Evolutionary conservation across 106 monocot species (phyloP).

Genomic region (Hemerocallis citrina): DNA sequence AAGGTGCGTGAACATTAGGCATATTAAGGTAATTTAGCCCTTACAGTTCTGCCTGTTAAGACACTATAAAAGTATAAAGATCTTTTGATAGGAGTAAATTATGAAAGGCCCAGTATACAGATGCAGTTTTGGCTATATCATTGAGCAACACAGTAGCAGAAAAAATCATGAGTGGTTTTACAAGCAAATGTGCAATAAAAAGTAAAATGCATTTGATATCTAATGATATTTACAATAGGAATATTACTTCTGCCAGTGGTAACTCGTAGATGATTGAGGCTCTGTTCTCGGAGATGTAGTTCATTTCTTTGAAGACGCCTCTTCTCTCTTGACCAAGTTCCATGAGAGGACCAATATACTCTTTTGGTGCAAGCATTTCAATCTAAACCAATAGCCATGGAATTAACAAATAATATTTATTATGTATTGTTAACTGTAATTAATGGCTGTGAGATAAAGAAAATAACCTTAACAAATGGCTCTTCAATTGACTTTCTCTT

Average conservation of each 20-base stretch:
- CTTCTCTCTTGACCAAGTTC: constrained; percentile 98
- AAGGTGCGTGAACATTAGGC: no score
- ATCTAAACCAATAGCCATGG: constrained; percentile 39
- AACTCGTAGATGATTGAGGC: constrained; percentile 78
- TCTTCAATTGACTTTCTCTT: constrained; percentile 84
- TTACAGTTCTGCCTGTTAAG: no score
- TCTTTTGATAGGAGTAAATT: no score
- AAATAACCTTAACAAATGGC: constrained; percentile 82
- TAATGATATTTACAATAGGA: background rate
- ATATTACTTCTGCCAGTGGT: constrained; percentile 80
- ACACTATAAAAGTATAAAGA: no score
- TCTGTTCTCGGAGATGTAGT: constrained; percentile 78
- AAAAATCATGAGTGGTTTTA: background rate
- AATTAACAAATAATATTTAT: background rate
- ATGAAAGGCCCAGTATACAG: no score
- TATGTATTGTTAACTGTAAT: background rate
- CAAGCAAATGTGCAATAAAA: background rate
- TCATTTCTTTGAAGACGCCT: constrained; percentile 93
- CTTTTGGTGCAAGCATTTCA: constrained; percentile 93
- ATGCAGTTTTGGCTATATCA: no score
- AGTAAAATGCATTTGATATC: background rate
- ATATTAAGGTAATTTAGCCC: no score
- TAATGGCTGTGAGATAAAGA: background rate
- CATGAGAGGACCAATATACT: constrained; percentile 92
- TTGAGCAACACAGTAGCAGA: no score